Base-by-base conservation (phyloP, 352 stramenopile genomes). In the Lagenidium giganteum region DNA sequence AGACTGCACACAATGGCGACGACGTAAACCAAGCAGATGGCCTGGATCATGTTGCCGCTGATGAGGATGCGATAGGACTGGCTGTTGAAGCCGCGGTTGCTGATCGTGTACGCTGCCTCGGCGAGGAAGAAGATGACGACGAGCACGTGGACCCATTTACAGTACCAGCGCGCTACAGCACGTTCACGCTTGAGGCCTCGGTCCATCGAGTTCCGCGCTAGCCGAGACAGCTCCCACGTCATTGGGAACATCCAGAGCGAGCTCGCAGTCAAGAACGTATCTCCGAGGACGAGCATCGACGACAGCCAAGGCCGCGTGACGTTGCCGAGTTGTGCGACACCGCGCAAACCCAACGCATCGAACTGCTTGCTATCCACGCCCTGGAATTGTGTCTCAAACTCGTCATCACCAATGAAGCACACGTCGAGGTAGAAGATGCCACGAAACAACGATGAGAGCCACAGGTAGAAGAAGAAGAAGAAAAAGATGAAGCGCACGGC, bases 391-490 rank as follows among this genome's bases (percentile, higher is more conserved):
- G 7, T 31, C 3, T 39, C 27, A n/a, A 60, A 34, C 5, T 38
- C 26, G 9, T 16, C 7, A 25, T 51, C 39, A 14, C 47, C 49
- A 28, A 61, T 54, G 5, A 75, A 28, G 33, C 68, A 63, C 24
- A 64, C 42, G 26, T 79, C 54, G 26, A 66, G 14, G 42, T 67
- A 80, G 55, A 76, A 78, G 16, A 74, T 18, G 23, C 51, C 45
- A n/a, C 59, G 70, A 33, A 76, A 73, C 30, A 78, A 41, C 44
- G 70, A 78, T 67, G 64, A 83, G 18, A 83, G 53, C 67, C 57
- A 75, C 45, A 72, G 45, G 57, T 78, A 80, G 45, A 73, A 65
- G 56, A 83, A 80, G 42, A 80, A 75, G 35, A 60, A 75, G 52
- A 78, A 65, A 48, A 80, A 54, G 9, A 80, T 51, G 52, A 66